Percentiles rank a stretch among this genome's conserved stretches.
Conservation (phyloP, 1,284 basidiomycete genomes). For the Ganoderma lucidum region DNA sequence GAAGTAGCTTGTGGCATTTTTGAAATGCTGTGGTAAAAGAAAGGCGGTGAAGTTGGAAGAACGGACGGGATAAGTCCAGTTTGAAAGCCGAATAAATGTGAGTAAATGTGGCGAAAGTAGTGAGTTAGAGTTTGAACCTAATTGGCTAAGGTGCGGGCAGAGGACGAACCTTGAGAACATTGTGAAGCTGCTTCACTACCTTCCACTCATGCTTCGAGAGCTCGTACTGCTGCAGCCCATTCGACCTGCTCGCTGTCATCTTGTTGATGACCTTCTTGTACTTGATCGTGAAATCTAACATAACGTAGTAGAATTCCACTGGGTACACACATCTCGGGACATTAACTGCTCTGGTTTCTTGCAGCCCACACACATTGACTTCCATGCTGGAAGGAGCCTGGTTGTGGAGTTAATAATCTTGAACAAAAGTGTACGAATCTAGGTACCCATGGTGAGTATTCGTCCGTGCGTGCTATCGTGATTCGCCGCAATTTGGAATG, state of each 20-base stretch:
- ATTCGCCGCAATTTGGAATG: not conserved
- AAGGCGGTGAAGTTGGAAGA: too few species aligned
- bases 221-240: slow-evolving; percentile 24
- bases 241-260: slow-evolving; percentile 18
- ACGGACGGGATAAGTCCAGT: too few species aligned
- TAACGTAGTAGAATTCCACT: slow-evolving; percentile 48
- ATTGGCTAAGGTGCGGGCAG: not conserved
- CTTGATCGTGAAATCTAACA: slow-evolving; percentile 40
- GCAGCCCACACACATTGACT: slow-evolving; percentile 17
- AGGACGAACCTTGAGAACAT: slow-evolving; percentile 35
- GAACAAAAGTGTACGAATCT: slow-evolving; percentile 40
- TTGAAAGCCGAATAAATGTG: too few species aligned
- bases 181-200: slow-evolving; percentile 35
- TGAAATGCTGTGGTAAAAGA: too few species aligned
- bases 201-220: slow-evolving; percentile 32
- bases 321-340: slow-evolving; percentile 43
- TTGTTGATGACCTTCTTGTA: slow-evolving; percentile 33
- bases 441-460: slow-evolving; percentile 11
- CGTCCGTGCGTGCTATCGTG: not conserved
- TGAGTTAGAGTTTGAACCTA: not conserved
- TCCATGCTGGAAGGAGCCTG: slow-evolving; percentile 43
- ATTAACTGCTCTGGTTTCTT: slow-evolving; percentile 26
- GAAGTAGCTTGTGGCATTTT: too few species aligned
- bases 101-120: not conserved
- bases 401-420: slow-evolving; percentile 44